Base-by-base conservation (phyloP, 352 stramenopile species). In the Pythium angustatum region DNA sequence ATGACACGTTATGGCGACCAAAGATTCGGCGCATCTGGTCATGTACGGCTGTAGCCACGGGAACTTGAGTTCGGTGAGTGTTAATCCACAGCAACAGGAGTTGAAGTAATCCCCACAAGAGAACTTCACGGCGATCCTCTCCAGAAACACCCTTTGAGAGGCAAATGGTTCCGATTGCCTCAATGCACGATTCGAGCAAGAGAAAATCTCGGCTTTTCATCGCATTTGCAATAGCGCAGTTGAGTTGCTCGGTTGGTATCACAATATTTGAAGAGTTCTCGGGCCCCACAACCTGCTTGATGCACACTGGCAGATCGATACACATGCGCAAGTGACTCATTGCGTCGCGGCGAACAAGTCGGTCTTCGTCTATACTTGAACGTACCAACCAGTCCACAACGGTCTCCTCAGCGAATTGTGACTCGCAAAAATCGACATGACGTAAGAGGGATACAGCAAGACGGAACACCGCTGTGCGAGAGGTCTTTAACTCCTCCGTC, bases 81-180 rank as follows among this genome's bases (percentile, higher is more conserved):
- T 72, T 60, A 6, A 71, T 71, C 74, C 74, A 81, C 19, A 79
- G 10, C 45, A 64, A 62, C 14, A 71, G 22, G 10, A 81, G 66
- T 38, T 73, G 68, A 17, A 81, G 64, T 2, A 81, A 34, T 3
- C 72, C 54, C 61, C 62, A 74, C 14, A 77, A 58, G n/a, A 81
- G 44, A 5, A 81, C 28, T 11, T 64, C 49, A 15, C 58, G 41
- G 24, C 31, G 19, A 26, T 66, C 48, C 10, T 34, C 28, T 34
- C 51, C 41, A 17, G 31, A 26, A 17, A 62, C 26, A 48, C 24
- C 24, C 36, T 28, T 73, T 4, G 66, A 65, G 3, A 33, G 36
- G 41, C 59, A 66, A 26, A 68, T 52, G 1, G 57, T 40, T 47
- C 71, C 68, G 30, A 79, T 68, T 2, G 47, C 53, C 33, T 75